A percentile compares a stretch with the other conserved stretches of the same genome.
These are phyloP conservation scores for Cercophora sp. DNA, from an alignment of 495 filamentous ascomycete genomes.

Conservation along the genomic window DNA sequence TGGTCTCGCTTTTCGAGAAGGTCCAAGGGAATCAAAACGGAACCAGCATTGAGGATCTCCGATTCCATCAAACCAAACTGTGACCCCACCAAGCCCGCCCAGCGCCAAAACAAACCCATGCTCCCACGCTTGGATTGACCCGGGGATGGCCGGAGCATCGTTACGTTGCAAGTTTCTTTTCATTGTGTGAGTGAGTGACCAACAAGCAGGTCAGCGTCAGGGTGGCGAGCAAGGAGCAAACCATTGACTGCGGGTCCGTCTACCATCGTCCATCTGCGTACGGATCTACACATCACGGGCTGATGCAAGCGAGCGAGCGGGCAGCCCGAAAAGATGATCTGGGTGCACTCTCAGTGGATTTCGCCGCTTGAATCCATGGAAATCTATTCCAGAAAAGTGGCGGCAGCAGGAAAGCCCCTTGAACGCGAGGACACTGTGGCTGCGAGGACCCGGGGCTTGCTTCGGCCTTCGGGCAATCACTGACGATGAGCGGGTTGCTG, in stretches of 20 bases:
- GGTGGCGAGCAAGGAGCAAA: neutral
- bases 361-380: too few species aligned
- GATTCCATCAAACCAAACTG: slow-evolving; percentile 14
- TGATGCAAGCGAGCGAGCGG: neutral
- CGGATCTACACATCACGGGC: too few species aligned
- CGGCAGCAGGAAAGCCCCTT: too few species aligned
- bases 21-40: neutral
- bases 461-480: neutral
- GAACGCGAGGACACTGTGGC: too few species aligned
- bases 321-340: neutral
- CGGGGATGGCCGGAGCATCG: too few species aligned
- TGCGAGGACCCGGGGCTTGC: neutral
- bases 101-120: too few species aligned
- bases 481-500: neutral
- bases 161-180: neutral
- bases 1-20: slow-evolving; percentile 8
- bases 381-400: too few species aligned
- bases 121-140: neutral
- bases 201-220: neutral
- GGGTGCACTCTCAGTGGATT: neutral
- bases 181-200: neutral
- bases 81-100: neutral
- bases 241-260: neutral
- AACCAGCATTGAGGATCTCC: slow-evolving; percentile 11
- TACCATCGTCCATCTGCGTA: too few species aligned